A percentile compares a stretch with the other conserved stretches of the same genome.
phyloP scores from a whole-genome alignment of 129 eudicot genomes.

The Artemisia argyi region DNA sequence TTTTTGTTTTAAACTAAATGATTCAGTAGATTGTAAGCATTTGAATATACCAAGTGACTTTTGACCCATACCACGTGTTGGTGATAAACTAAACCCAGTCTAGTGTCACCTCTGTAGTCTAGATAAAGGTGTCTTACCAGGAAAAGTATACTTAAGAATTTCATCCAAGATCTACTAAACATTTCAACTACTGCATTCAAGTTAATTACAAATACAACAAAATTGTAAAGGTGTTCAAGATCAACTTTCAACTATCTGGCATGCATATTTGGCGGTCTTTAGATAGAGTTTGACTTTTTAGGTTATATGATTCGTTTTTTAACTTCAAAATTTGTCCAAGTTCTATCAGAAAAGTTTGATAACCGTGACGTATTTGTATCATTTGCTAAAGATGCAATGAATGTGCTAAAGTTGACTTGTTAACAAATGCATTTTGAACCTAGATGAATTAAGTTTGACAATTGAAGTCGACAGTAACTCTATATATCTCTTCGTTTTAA shows the following conservation, averaged over 20 bases:
- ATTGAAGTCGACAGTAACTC: neutral
- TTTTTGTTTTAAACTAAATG: no score
- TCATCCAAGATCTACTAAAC: neutral
- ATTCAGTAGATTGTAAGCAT: neutral
- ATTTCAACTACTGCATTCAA: neutral
- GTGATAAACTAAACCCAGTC: no score
- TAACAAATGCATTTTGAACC: neutral
- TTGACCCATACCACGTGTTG: no score
- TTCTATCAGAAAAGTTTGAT: neutral
- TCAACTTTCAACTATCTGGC: neutral
- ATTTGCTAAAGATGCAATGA: neutral
- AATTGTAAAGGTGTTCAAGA: neutral
- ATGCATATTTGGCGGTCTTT: neutral
- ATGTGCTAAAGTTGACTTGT: neutral
- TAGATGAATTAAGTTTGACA: neutral
- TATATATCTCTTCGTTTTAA: neutral
- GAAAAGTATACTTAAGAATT: neutral
- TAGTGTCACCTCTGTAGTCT: neutral
- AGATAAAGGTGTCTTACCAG: neutral
- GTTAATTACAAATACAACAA: neutral
- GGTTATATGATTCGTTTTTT: neutral
- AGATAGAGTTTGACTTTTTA: constrained; percentile 8
- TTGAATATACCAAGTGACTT: neutral
- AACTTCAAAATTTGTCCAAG: neutral
- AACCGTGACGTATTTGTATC: neutral